Evolutionary conservation across 352 stramenopile species (phyloP), one percentile per base, ranked within the genome.

Genomic region (Phytophthora tentaculata): DNA sequence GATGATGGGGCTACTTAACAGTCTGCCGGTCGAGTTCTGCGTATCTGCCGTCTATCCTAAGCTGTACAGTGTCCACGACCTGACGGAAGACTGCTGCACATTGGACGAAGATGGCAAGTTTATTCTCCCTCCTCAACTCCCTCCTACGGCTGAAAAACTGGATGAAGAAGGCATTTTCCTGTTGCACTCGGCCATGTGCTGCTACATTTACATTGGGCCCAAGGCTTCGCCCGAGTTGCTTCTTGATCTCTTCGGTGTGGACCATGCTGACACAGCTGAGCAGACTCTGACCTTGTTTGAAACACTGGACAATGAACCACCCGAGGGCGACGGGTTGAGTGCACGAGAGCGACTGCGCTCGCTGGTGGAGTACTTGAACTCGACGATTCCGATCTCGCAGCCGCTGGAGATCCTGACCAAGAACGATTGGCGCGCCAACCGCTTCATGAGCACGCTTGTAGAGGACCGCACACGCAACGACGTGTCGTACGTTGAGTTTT

Each of bases 401-500:
- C 86, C 85, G 20, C 74, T 96, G 17, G 88, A 94, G 73, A 94
- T 94, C 66, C 54, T 93, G 44, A 91, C 79, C 65, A 94, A 95
- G 73, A 94, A 84, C 49, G 84, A 94, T 67, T 96, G 88, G 88
- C 84, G 88, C 23, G 75, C 83, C 28, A 90, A 87, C 66, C 83
- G 84, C 37, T 94, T 96, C 69, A 93, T 94, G 80, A 93, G 82
- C 64, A 80, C 85, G 43, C 77, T 97, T 32, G 88, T 96, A 63
- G 90, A 97, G 68, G 89, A 96, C 65, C 84, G 86, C 51, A 93
- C 87, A 49, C 82, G 81, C 29, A 93, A 94, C 69, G 88, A 95
- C 63, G 81, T 94, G 35, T 95, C 87, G 54, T 97, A 97, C 64
- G 89, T 96, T 24, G 90, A 97, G 74, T 96, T 96, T 72, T 71